Evolutionary conservation across 169 alveolate genomes (phyloP), one percentile per base, ranked within the genome.

Genomic region (Theileria parva): DNA sequence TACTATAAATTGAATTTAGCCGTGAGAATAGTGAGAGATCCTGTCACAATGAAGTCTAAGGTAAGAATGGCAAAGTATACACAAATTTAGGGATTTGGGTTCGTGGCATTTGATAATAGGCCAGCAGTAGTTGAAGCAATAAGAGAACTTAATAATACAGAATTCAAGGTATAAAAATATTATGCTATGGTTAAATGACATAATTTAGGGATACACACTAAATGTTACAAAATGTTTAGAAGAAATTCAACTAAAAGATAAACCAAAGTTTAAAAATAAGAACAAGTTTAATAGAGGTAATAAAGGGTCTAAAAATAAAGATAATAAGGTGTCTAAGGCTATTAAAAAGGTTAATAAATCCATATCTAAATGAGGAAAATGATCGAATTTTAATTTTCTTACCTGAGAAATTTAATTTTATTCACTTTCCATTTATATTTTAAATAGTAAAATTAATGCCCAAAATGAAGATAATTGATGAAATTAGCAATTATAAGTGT

Each of bases 81-180:
- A 5, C 48, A n/a, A 23, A 27, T 61, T 3, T 76, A 79, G 88
- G 88, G 88, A 0, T 81, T 81, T 48, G 88, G 88, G 6, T 81
- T 81, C 53, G 88, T 81, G 9, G 78, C 69, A 65, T 81, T 81
- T 67, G 88, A 81, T 60, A 60, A 19, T 7, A 77, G 88, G 17
- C 53, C 51, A 0, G 88, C 88, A 15, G 88, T 81, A 0, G 74
- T 77, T 0, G 88, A 81, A 30, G 88, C 88, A 39, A 75, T 81
- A 15, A 69, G 8, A 23, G 75, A 65, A 11, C 75, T 81, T 79
- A 74, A 81, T 55, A 81, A 81, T 64, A 37, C 44, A 39, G 2
- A n/a, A 2, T 81, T 65, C 34, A 81, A 81, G 80, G 87, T 79
- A 51, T 9, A 51, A n/a, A 0, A 0, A n/a, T 3, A 32, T 12